Percentiles rank a stretch among this genome's conserved stretches.
Evolutionary conservation across 129 eudicot species (phyloP).

Genomic region (Artemisia tridentata): DNA sequence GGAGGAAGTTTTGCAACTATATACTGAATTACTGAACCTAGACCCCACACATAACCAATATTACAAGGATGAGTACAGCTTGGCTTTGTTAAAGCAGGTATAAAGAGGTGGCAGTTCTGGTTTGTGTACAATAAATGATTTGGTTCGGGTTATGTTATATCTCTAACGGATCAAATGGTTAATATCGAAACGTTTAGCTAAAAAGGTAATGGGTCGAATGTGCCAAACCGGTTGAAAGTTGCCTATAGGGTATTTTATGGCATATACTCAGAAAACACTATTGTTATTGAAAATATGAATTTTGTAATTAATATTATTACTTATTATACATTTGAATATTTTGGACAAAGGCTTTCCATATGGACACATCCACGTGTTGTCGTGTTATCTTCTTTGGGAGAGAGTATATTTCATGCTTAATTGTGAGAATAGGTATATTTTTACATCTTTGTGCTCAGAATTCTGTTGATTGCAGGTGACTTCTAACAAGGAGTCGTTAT

Average conservation of each 20-base stretch:
- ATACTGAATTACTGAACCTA: conserved; percentile 56
- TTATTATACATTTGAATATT: too few species aligned
- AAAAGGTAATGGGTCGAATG: too few species aligned
- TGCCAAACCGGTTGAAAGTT: too few species aligned
- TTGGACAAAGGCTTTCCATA: too few species aligned
- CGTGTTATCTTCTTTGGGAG: neutral
- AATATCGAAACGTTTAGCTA: neutral
- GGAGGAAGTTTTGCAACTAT: conserved; percentile 63
- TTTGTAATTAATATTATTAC: too few species aligned
- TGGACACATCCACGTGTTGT: too few species aligned
- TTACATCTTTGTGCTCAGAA: neutral
- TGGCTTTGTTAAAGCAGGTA: conserved; percentile 71
- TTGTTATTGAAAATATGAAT: too few species aligned
- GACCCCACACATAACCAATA: conserved; percentile 83
- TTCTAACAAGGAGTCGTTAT: conserved; percentile 50
- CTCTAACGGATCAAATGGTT: neutral
- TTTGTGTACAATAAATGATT: neutral
- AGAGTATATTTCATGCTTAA: too few species aligned
- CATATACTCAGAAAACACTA: too few species aligned
- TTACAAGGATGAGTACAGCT: conserved; percentile 80
- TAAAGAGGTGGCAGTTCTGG: neutral
- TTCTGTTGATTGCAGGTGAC: conserved; percentile 45
- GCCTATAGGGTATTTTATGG: too few species aligned
- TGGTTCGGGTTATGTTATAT: too few species aligned
- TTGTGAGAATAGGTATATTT: neutral